Conservation (phyloP, 2,329 filamentous ascomycete genomes). For the Lomentospora prolificans region DNA sequence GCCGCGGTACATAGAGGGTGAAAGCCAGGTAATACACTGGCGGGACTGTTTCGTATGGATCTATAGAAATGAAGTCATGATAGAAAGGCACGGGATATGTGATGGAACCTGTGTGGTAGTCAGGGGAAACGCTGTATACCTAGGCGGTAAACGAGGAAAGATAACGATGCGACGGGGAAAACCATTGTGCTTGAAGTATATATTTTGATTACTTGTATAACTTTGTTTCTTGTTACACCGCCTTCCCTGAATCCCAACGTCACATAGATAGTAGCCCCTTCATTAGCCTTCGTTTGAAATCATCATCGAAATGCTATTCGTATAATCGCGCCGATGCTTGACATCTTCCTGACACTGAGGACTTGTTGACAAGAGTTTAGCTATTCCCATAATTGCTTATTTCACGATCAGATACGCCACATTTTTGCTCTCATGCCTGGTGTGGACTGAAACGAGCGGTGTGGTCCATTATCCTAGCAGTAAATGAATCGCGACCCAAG, state of each 20-base stretch:
- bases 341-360: neutral
- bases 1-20: neutral
- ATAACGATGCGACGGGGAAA: neutral
- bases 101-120: neutral
- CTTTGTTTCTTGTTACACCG: neutral
- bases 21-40: neutral
- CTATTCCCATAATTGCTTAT: no score
- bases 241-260: neutral
- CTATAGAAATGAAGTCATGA: neutral
- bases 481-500: no score
- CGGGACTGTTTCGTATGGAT: neutral
- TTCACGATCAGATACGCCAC: no score
- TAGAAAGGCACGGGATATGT: neutral
- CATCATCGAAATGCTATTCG: neutral
- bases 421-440: no score
- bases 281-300: neutral
- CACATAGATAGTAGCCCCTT: neutral
- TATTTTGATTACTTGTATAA: neutral
- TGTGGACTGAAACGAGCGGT: no score
- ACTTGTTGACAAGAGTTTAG: no score
- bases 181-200: neutral
- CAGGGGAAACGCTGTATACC: neutral
- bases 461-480: no score
- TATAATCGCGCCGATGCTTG: neutral
- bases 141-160: neutral